These are phyloP conservation scores for Fusarium sterilihyphosum DNA, from an alignment of 2,329 filamentous ascomycete genomes.

Conservation along the genomic window DNA sequence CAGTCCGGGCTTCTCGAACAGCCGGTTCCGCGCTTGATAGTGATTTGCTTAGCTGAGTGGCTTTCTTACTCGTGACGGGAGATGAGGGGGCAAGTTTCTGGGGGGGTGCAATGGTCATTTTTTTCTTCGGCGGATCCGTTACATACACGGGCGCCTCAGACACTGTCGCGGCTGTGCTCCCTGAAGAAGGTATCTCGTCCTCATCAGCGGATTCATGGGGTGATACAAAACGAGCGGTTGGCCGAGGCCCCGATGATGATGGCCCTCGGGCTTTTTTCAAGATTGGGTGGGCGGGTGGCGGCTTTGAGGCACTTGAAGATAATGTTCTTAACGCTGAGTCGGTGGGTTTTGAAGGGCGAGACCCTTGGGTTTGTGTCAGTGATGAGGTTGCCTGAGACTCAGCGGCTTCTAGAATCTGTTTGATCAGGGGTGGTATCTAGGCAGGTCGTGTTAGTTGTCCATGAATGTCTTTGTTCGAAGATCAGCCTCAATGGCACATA, in stretches of 20 bases:
- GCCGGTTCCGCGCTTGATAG: slow-evolving; percentile 41
- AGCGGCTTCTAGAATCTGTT: slow-evolving; percentile 42
- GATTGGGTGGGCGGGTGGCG: slow-evolving; percentile 65
- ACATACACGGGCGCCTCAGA: slow-evolving; percentile 45
- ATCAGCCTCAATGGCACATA: slow-evolving; percentile 45
- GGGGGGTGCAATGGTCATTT: slow-evolving; percentile 23
- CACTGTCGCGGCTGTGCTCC: slow-evolving; percentile 50
- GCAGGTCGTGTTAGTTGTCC: slow-evolving; percentile 21
- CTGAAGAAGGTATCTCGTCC: slow-evolving; percentile 54
- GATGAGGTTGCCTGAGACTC: slow-evolving; percentile 27
- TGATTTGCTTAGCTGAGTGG: slow-evolving; percentile 57
- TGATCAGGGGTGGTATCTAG: slow-evolving; percentile 45
- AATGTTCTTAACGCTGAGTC: slow-evolving; percentile 37
- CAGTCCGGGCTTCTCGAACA: slow-evolving; percentile 46
- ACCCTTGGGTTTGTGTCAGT: slow-evolving; percentile 24
- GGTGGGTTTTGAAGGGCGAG: slow-evolving; percentile 32
- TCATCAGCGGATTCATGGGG: slow-evolving; percentile 61
- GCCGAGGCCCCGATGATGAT: slow-evolving; percentile 62
- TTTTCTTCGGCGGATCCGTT: slow-evolving; percentile 45
- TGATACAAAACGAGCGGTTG: slow-evolving; percentile 70
- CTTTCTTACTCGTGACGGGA: slow-evolving; percentile 56
- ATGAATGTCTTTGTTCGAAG: neutral
- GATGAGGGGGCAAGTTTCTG: slow-evolving; percentile 58
- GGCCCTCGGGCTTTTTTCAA: slow-evolving; percentile 67
- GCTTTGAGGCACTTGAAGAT: slow-evolving; percentile 56